Percentiles rank a stretch among this genome's conserved stretches.
phyloP scores from a whole-genome alignment of 495 filamentous ascomycete species.

The Trichocladium antarcticum region DNA sequence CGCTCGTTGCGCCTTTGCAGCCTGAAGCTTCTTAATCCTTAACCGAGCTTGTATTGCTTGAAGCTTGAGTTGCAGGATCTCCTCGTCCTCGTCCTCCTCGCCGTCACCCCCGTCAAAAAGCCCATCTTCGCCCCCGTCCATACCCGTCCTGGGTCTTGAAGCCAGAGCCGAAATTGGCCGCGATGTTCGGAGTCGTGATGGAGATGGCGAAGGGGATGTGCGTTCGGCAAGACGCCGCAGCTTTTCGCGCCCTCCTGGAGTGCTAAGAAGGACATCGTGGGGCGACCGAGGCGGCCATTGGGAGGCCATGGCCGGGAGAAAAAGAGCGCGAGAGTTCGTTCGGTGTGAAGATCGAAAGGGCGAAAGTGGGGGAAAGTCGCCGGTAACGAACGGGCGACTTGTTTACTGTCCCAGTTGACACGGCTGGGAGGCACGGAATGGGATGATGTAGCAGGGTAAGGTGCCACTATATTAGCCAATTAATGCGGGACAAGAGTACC shows the following conservation, averaged over 20 bases:
- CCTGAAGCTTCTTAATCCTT: slow-evolving; percentile 78
- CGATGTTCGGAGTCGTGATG: slow-evolving; percentile 29
- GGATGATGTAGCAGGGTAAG: not conserved
- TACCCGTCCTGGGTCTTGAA: slow-evolving; percentile 9
- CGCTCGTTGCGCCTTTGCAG: slow-evolving; percentile 37
- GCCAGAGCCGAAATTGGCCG: slow-evolving; percentile 10
- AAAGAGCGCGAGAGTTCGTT: not conserved
- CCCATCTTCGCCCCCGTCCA: slow-evolving; percentile 28
- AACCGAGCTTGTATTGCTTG: slow-evolving; percentile 77
- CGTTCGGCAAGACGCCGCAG: slow-evolving; percentile 53
- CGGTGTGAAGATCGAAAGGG: not conserved
- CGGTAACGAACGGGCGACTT: too few species aligned
- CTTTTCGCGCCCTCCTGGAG: slow-evolving; percentile 64
- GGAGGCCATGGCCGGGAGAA: slow-evolving; percentile 21
- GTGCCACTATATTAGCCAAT: slow-evolving; percentile 22
- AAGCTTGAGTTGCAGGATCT: slow-evolving; percentile 71
- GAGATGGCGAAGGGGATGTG: slow-evolving; percentile 54
- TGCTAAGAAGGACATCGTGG: slow-evolving; percentile 70
- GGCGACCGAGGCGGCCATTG: slow-evolving; percentile 85
- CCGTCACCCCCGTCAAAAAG: slow-evolving; percentile 36
- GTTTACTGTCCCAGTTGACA: not conserved
- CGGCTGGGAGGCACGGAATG: too few species aligned
- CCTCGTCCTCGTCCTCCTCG: slow-evolving; percentile 78
- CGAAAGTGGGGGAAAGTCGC: too few species aligned
- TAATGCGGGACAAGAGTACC: slow-evolving; percentile 20